Evolutionary conservation across 169 alveolate genomes (phyloP).

Genomic region (Cryptosporidium tyzzeri): DNA sequence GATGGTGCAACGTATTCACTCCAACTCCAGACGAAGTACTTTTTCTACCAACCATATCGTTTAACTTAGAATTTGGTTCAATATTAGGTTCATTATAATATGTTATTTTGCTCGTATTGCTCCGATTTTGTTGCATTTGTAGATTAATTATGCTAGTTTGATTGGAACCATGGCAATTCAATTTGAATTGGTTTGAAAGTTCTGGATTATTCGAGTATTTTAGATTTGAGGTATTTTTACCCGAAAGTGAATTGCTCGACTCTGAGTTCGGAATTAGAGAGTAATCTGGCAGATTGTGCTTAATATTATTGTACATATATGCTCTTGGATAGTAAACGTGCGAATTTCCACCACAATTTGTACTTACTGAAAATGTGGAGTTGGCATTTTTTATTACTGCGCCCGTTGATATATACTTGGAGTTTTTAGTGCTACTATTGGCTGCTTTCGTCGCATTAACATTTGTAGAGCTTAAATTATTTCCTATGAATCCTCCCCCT

Average conservation of each 20-base stretch:
- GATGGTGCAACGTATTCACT: conserved; percentile 6
- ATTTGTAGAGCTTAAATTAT: background rate
- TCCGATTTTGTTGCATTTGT: conserved; percentile 10
- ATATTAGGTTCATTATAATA: conserved; percentile 16
- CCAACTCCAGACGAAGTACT: background rate
- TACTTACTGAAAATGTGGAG: conserved; percentile 16
- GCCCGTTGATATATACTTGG: background rate
- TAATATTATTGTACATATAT: conserved; percentile 27
- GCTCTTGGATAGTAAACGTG: conserved; percentile 70
- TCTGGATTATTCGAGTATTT: background rate
- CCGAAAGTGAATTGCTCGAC: background rate
- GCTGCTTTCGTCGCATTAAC: background rate
- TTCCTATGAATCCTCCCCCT: background rate
- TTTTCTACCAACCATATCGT: background rate
- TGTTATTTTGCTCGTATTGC: conserved; percentile 19
- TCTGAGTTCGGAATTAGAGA: background rate
- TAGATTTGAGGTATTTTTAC: background rate
- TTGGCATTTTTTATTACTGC: conserved; percentile 21
- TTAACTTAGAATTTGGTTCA: background rate
- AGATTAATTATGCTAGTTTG: background rate
- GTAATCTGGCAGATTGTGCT: conserved; percentile 10
- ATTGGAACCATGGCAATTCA: conserved; percentile 1
- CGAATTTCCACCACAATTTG: conserved; percentile 14
- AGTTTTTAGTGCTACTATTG: background rate
- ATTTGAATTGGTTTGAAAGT: background rate